Conservation (phyloP, 2,329 filamentous ascomycete species). For the Pseudogymnoascus sp. region DNA sequence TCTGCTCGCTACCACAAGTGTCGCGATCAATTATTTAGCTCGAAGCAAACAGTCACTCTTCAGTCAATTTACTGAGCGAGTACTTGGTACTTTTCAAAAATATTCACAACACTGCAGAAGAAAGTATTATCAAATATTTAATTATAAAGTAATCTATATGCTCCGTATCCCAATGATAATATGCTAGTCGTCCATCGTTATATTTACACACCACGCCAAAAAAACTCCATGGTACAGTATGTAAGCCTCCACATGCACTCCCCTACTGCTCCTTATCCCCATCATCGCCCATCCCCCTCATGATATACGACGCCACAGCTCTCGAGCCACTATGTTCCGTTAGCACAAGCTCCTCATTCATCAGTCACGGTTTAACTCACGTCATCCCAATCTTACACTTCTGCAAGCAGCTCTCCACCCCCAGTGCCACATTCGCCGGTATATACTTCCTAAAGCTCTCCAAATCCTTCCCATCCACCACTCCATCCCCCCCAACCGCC, state of each 20-base stretch:
- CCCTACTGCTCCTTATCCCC: background rate
- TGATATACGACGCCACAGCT: background rate
- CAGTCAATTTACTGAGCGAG: background rate
- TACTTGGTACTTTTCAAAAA: background rate
- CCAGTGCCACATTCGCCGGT: constrained; percentile 35
- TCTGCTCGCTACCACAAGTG: background rate
- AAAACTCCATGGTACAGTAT: background rate
- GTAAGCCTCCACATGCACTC: background rate
- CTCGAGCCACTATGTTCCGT: background rate
- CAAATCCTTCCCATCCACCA: constrained; percentile 26
- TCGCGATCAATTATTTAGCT: background rate
- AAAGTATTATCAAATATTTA: background rate
- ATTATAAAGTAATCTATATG: constrained; percentile 1
- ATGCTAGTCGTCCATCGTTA: background rate
- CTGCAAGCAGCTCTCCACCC: constrained; percentile 35
- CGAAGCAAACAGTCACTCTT: background rate
- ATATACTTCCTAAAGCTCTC: constrained; percentile 25
- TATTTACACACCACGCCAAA: background rate
- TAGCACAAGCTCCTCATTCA: background rate
- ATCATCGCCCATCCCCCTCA: background rate
- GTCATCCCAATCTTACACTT: constrained; percentile 31
- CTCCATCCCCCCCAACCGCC: constrained; percentile 20
- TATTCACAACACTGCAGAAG: background rate
- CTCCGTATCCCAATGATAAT: background rate
- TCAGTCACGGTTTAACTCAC: constrained; percentile 11